Evolutionary conservation across 176 grass and related monocot genomes (phyloP).

Genomic region (Aegilops tauschii): DNA sequence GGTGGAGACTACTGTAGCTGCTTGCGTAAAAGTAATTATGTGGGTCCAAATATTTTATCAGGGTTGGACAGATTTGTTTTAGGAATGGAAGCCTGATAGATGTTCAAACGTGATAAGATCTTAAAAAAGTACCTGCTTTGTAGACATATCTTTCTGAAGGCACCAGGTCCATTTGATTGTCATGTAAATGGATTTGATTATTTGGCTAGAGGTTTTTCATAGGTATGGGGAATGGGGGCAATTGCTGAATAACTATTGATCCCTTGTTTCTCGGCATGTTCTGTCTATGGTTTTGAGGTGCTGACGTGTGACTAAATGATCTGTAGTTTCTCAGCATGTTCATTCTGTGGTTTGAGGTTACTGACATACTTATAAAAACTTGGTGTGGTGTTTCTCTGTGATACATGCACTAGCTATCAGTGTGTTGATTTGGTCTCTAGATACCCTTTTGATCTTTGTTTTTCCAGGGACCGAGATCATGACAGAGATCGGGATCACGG

Average conservation of each 20-base stretch:
- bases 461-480: constrained; percentile 56
- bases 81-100: neutral
- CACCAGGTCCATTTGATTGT: neutral
- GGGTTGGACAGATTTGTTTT: neutral
- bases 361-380: neutral
- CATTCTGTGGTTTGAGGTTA: neutral
- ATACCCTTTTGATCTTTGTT: neutral
- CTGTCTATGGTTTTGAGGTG: no score
- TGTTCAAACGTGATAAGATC: neutral
- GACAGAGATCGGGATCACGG: constrained; percentile 63
- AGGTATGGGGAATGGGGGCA: neutral
- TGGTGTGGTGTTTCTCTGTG: neutral
- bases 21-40: neutral
- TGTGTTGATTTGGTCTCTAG: constrained; percentile 3
- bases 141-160: neutral
- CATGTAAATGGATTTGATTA: neutral
- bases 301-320: no score
- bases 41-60: neutral
- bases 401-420: neutral
- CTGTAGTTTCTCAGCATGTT: neutral
- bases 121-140: neutral
- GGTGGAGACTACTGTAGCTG: neutral
- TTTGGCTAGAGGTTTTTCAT: neutral
- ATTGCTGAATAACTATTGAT: neutral
- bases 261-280: neutral